phyloP scores from a whole-genome alignment of 768 basidiomycete genomes.

The Podaxis rugospora region DNA sequence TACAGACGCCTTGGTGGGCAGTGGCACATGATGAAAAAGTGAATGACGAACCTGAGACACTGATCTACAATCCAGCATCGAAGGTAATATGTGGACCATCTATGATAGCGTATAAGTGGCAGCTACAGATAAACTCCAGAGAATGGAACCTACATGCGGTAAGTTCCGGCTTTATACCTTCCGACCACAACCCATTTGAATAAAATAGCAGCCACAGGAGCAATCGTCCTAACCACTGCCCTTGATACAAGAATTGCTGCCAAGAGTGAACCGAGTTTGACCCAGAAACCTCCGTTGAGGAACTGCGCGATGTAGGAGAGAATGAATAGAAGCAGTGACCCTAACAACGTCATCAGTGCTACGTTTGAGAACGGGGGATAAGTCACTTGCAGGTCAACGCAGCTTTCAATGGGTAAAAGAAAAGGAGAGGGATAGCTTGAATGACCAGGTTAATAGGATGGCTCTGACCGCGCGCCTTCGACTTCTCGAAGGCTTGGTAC shows the following conservation, averaged over 20 bases:
- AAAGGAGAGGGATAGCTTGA: slow-evolving; percentile 35
- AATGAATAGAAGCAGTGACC: slow-evolving; percentile 35
- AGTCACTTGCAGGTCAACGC: slow-evolving; percentile 33
- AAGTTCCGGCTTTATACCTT: slow-evolving; percentile 31
- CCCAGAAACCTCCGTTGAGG: slow-evolving; percentile 27
- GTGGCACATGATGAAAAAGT: background rate
- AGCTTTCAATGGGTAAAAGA: slow-evolving; percentile 42
- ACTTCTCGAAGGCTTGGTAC: slow-evolving; percentile 16
- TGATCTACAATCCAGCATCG: slow-evolving; percentile 44
- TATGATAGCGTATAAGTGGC: slow-evolving; percentile 5
- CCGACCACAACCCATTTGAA: slow-evolving; percentile 48
- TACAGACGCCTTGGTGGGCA: slow-evolving; percentile 3
- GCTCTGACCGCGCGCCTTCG: slow-evolving; percentile 24
- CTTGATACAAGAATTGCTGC: slow-evolving; percentile 31
- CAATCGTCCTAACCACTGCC: slow-evolving; percentile 28
- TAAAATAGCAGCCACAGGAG: slow-evolving; percentile 33
- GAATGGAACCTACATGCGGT: slow-evolving; percentile 28
- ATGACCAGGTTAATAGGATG: slow-evolving; percentile 36
- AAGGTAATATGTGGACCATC: slow-evolving; percentile 38
- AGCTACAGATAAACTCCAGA: background rate
- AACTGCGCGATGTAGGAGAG: slow-evolving; percentile 29
- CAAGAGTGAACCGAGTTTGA: slow-evolving; percentile 29
- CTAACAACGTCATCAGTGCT: slow-evolving; percentile 15
- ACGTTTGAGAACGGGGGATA: background rate
- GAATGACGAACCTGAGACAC: slow-evolving; percentile 22